These are phyloP conservation scores for Laguncularia racemosa DNA, from an alignment of 345 rosid species.

Conservation along the genomic window DNA sequence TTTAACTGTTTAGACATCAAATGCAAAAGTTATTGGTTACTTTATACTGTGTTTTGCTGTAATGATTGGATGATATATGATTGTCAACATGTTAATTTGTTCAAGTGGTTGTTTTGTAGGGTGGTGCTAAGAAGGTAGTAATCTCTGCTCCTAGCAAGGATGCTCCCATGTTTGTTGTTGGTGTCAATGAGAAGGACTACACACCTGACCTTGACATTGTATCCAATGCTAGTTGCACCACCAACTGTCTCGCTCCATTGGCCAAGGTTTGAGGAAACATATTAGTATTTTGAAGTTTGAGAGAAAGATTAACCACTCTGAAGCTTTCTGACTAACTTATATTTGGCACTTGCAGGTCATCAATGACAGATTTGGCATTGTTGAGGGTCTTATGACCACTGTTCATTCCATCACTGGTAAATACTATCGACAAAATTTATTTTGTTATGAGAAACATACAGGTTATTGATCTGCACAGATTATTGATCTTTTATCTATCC, in stretches of 20 bases:
- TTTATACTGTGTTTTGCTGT: too few relatives aligned
- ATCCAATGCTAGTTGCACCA: conserved; percentile 77
- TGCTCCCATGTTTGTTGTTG: conserved; percentile 74
- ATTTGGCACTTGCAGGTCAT: conserved; percentile 30
- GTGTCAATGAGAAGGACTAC: conserved; percentile 60
- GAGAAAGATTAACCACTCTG: not conserved
- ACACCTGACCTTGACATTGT: conserved; percentile 38
- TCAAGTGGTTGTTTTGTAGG: conserved; percentile 16
- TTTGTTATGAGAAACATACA: not conserved
- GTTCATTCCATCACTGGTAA: conserved; percentile 62
- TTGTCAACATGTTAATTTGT: not conserved
- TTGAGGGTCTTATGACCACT: conserved; percentile 78
- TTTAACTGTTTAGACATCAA: not conserved
- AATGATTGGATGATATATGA: not conserved
- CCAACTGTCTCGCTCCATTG: conserved; percentile 70
- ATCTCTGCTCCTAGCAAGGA: conserved; percentile 60
- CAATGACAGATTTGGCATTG: conserved; percentile 54
- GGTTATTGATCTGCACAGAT: not conserved
- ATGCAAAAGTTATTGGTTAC: too few relatives aligned
- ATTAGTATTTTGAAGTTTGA: not conserved
- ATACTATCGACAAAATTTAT: not conserved
- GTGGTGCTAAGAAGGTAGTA: conserved; percentile 65
- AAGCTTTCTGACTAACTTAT: not conserved
- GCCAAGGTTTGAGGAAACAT: conserved; percentile 32
- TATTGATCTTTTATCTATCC: not conserved